Evolutionary conservation across 192 early-diverging fungal genomes (phyloP), one percentile per base, ranked within the genome.

Genomic region (Thamnidium elegans): DNA sequence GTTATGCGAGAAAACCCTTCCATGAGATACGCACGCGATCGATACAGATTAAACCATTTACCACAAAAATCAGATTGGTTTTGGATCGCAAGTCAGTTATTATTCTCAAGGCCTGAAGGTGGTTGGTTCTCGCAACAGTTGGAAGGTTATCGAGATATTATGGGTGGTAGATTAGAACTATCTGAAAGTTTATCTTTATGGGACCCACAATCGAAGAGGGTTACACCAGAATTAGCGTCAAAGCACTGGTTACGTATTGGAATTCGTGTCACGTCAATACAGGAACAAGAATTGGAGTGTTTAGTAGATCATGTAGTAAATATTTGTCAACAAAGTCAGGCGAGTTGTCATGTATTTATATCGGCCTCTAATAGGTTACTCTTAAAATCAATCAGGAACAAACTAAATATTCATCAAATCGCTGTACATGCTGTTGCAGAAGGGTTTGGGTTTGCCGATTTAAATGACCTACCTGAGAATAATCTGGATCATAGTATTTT

Each of bases 31-130:
- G 8, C 19, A 23, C 2, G 67, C 14, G 67, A 45, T 48, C 62
- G 53, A 15, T 69, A 63, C 34, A 51, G 53, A 32, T 19, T 69
- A 8, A 55, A 63, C 13, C 50, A 55, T 20, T 26, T 69, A 4
- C 32, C 9, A 4, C 14, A 15, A 7, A 32, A 58, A 36, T 69
- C 67, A 15, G 71, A 72, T 30, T 72, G 71, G 71, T 72, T 72
- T 64, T 62, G 53, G 61, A 31, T 72, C 21, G 60, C 65, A 2
- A 42, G 55, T 15, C 65, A 61, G 31, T 63, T 72, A 14, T 50
- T 72, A 0, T 69, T 69, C 23, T 52, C 58, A 31, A 67, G 50
- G 21, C 71, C 71, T 10, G 39, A 31, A 17, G 8, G 10, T 19
- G 52, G n/a, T 20, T 72, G 70, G 70, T 62, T 72, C 11, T 10